Evolutionary conservation across 2,329 filamentous ascomycete species (phyloP).

Genomic region (Sclerotinia borealis): DNA sequence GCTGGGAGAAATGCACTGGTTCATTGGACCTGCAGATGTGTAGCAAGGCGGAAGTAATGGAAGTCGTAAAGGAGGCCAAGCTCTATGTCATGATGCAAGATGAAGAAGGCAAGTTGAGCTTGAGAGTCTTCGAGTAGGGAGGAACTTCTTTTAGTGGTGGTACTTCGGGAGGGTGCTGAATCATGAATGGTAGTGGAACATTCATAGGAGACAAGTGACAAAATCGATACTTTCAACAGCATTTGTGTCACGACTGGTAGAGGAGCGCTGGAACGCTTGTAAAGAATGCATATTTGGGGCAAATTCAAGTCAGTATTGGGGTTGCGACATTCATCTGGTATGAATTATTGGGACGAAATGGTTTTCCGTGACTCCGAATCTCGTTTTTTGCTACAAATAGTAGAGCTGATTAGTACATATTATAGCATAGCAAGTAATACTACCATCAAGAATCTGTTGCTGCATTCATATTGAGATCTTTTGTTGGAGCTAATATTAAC

Average conservation of each 20-base stretch:
- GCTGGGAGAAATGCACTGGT: neutral
- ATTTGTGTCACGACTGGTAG: neutral
- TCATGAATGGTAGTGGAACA: no score
- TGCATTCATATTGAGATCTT: no score
- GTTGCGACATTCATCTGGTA: neutral
- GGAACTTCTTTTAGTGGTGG: neutral
- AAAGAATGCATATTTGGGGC: neutral
- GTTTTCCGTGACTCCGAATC: neutral
- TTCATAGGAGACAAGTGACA: neutral
- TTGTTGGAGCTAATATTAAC: neutral
- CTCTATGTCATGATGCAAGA: neutral
- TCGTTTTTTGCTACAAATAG: neutral
- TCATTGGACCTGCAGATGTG: neutral
- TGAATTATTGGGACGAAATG: neutral
- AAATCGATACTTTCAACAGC: neutral
- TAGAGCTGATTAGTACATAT: neutral
- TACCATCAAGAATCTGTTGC: neutral
- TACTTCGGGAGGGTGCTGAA: rapidly evolving
- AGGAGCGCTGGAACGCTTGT: no score
- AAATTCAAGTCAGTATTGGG: neutral
- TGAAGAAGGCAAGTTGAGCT: neutral
- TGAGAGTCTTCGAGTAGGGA: neutral
- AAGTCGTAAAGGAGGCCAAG: neutral
- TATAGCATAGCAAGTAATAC: neutral
- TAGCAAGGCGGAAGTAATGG: neutral